Evolutionary conservation across 169 alveolate genomes (phyloP).

Genomic region (Eimeria falciformis): DNA sequence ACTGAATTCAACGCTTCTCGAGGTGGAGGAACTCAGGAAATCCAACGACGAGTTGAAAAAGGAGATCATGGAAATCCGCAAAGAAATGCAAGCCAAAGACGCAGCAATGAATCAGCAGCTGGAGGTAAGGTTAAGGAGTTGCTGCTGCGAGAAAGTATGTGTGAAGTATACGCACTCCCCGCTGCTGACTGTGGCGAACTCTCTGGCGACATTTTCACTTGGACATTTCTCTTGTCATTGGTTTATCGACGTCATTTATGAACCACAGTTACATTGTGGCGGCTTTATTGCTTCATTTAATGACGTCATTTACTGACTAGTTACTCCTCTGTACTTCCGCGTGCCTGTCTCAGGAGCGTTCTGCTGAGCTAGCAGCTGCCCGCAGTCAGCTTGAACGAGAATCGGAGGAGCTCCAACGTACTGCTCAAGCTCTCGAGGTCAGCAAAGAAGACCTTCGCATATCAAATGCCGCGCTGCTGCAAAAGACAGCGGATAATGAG

Average conservation of each 20-base stretch:
- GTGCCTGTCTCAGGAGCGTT: slow-evolving; percentile 15
- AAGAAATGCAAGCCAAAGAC: slow-evolving; percentile 44
- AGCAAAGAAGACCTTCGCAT: slow-evolving; percentile 37
- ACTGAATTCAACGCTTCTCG: slow-evolving; percentile 24
- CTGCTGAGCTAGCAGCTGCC: slow-evolving; percentile 52
- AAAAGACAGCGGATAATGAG: slow-evolving; percentile 31
- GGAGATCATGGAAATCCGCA: neutral
- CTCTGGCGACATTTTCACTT: neutral
- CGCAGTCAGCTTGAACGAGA: slow-evolving; percentile 22
- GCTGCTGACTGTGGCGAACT: no score
- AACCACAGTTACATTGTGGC: neutral
- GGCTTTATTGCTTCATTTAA: no score
- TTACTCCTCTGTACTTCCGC: neutral
- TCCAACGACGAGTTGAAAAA: slow-evolving; percentile 26
- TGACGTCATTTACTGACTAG: no score
- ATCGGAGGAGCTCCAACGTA: slow-evolving; percentile 49
- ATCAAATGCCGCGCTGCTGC: slow-evolving; percentile 13
- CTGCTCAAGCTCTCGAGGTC: slow-evolving; percentile 15
- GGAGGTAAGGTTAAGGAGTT: slow-evolving; percentile 6
- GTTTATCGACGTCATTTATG: neutral
- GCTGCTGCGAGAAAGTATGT: neutral
- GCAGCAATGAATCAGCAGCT: neutral
- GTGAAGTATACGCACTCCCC: no score
- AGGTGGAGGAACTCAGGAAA: slow-evolving; percentile 30
- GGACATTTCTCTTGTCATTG: neutral